Evolutionary conservation across 2,329 filamentous ascomycete genomes (phyloP).

Genomic region (Bipolaris cookei): DNA sequence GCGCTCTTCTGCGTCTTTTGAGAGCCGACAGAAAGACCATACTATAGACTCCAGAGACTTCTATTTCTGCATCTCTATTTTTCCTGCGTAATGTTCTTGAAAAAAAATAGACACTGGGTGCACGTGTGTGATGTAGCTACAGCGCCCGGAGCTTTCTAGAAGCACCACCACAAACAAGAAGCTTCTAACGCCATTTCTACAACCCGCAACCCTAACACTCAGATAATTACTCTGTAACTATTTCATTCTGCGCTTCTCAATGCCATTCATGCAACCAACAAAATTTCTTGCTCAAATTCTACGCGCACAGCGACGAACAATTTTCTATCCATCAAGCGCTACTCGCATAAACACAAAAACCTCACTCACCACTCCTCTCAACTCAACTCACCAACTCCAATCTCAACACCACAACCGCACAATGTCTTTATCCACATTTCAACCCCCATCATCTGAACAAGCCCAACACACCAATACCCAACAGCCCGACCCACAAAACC

Average conservation of each 20-base stretch:
- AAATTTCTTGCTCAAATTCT: background rate
- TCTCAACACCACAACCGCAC: background rate
- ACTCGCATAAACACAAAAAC: background rate
- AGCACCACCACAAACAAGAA: background rate
- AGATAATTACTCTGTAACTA: background rate
- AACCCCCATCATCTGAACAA: no score
- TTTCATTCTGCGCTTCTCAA: background rate
- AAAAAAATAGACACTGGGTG: background rate
- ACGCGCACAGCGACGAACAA: background rate
- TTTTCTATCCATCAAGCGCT: background rate
- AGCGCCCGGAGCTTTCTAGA: conserved; percentile 4
- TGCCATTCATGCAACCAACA: background rate
- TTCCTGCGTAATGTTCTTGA: background rate
- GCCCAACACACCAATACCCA: background rate
- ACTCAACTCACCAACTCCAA: background rate
- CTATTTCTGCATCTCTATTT: background rate
- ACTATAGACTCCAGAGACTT: background rate
- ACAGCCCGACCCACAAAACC: background rate
- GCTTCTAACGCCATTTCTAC: background rate
- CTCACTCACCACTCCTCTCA: background rate
- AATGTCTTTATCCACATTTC: background rate
- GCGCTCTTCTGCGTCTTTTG: no score
- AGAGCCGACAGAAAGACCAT: background rate
- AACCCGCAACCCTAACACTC: background rate
- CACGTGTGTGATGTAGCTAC: no score